Conservation (phyloP, 306 rosid species). For the Cicer bijugum region DNA sequence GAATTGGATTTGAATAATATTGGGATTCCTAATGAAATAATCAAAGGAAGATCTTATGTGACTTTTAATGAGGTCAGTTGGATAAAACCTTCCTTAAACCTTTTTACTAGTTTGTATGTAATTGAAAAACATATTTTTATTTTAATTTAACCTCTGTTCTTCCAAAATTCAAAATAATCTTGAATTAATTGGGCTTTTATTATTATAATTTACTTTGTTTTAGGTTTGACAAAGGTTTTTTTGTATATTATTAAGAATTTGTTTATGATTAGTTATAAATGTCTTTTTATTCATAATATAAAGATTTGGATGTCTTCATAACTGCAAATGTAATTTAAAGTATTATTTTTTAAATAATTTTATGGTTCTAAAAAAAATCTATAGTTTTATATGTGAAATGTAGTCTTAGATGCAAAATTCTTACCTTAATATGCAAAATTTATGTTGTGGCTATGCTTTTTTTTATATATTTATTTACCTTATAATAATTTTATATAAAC, state of each 20-base stretch:
- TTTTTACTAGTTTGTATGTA: neutral
- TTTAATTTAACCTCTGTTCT: neutral
- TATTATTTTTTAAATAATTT: neutral
- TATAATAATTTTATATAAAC: too few species aligned
- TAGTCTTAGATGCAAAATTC: neutral
- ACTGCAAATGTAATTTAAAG: too few species aligned
- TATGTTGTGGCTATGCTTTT: too few species aligned
- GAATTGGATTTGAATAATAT: neutral
- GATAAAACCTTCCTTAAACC: constrained; percentile 5
- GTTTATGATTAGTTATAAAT: neutral
- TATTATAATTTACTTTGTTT: neutral
- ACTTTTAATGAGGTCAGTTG: constrained; percentile 27
- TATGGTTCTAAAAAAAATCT: neutral
- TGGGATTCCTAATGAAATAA: neutral
- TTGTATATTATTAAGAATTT: neutral
- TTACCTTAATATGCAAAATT: neutral
- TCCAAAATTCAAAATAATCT: neutral
- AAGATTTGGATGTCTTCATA: too few species aligned
- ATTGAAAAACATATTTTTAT: constrained; percentile 7
- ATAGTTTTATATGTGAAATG: neutral
- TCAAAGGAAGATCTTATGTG: neutral
- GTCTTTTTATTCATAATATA: too few species aligned
- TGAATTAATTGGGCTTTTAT: neutral
- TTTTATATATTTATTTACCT: too few species aligned
- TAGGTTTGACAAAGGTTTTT: neutral